phyloP scores from a whole-genome alignment of 345 rosid species.

The Theobroma cacao region DNA sequence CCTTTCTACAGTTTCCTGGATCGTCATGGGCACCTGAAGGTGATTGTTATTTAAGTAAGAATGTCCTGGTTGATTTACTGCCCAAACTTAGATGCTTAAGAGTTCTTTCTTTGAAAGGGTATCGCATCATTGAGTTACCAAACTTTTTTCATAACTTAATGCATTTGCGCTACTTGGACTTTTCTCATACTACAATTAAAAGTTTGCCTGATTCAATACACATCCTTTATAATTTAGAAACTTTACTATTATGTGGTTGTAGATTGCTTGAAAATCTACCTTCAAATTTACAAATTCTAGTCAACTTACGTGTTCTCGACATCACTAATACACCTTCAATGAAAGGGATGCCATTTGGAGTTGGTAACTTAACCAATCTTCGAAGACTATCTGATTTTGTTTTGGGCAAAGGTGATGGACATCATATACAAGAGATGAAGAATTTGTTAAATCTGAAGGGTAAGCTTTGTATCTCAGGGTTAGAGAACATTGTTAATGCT shows the following conservation, averaged over 20 bases:
- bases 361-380: constrained; percentile 17
- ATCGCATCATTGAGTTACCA: too few relatives aligned
- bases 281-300: not conserved
- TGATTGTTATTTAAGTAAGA: too few relatives aligned
- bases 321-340: not conserved
- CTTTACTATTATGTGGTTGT: not conserved
- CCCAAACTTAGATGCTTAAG: too few relatives aligned
- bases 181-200: not conserved
- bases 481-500: constrained; percentile 2
- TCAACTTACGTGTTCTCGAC: not conserved
- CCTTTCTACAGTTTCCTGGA: too few relatives aligned
- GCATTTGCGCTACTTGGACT: too few relatives aligned
- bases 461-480: not conserved
- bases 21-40: too few relatives aligned
- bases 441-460: constrained; percentile 12
- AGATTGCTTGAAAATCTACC: not conserved
- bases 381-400: constrained; percentile 18
- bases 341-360: constrained; percentile 15
- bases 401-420: constrained; percentile 3
- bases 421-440: constrained; percentile 17
- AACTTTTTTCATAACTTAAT: too few relatives aligned
- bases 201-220: not conserved
- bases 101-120: too few relatives aligned
- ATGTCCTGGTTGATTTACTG: too few relatives aligned
- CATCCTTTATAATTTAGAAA: too few relatives aligned